Base-by-base conservation (phyloP, 441 rosid species). In the Bruguiera hainesii region DNA sequence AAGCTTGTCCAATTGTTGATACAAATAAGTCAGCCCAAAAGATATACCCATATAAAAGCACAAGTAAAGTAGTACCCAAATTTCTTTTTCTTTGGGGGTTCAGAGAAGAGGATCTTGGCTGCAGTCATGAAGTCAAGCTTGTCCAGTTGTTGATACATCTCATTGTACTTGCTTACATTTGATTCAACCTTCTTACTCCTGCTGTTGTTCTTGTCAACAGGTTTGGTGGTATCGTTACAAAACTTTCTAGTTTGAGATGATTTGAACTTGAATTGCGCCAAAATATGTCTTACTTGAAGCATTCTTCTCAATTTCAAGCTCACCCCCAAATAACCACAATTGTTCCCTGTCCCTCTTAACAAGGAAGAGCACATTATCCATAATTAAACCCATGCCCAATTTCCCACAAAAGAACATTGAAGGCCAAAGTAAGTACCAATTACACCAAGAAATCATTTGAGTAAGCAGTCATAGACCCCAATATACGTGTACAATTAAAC, bases 111-210 rank as follows among this genome's bases (percentile, higher is more conserved):
- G 39, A 90, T 85, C 79, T 85, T 79, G 56, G 90, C 75, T n/a
- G 96, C 90, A 11, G 89, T 81, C 63, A 48, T 71, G 81, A 88
- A 88, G 71, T 90, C 89, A 52, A 85, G 84, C 50, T 87, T 89
- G 19, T 81, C 87, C 31, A 89, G 82, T 68, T 81, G 80, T 69
- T 74, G 76, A 48, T 81, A 85, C 2, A 82, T 71, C 68, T 84
- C 85, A 0, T 42, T 11, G 18, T 84, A 79, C 37, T 70, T 75
- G 72, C 75, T 73, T 37, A 75, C 52, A 72, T 50, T 79, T 1
- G 86, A 78, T 72, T 78, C 84, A 29, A 66, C 55, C 69, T 77
- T 76, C 26, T 58, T 76, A 25, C 73, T 68, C 37, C 74, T 73
- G 64, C 74, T 71, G 30, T 58, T 75, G 29, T 72, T 68, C 28